phyloP scores from a whole-genome alignment of 192 early-diverging fungal genomes.

The Dimargaris xerosporica region DNA sequence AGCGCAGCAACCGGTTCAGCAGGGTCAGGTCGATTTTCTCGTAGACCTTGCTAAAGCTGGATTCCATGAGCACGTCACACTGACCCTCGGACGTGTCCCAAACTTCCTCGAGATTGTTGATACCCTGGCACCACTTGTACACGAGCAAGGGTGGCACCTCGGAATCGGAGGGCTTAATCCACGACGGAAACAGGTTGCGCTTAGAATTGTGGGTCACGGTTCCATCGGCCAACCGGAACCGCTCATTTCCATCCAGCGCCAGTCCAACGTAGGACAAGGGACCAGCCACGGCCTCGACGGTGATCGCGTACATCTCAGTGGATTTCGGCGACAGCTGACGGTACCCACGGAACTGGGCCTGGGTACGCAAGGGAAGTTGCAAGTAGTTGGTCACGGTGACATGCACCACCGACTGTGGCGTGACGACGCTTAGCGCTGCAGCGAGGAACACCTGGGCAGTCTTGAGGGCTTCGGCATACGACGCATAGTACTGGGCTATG shows the following conservation, averaged over 20 bases:
- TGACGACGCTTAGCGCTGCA: not conserved
- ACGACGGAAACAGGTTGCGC: slow-evolving; percentile 92
- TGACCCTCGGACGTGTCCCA: slow-evolving; percentile 87
- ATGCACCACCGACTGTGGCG: not conserved
- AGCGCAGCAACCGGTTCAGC: slow-evolving; percentile 78
- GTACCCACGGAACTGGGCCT: not conserved
- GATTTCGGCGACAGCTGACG: not conserved
- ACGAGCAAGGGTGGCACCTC: slow-evolving; percentile 93
- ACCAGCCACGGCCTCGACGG: not conserved
- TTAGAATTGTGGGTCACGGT: slow-evolving; percentile 56
- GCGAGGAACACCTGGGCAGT: not conserved
- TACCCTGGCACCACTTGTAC: slow-evolving; percentile 97
- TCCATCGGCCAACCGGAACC: slow-evolving; percentile 30
- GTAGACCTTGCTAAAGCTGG: slow-evolving; percentile 77
- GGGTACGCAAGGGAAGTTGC: not conserved
- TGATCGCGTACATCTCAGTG: not conserved
- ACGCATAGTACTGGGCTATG: not conserved
- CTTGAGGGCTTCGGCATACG: not conserved
- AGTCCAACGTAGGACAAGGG: slow-evolving; percentile 1
- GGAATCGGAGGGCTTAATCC: slow-evolving; percentile 96
- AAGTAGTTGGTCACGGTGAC: slow-evolving; percentile 9
- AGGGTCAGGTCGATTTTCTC: slow-evolving; percentile 97
- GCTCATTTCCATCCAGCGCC: slow-evolving; percentile 18
- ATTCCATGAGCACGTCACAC: slow-evolving; percentile 94
- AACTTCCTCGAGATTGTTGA: slow-evolving; percentile 92